Evolutionary conservation across 2,329 filamentous ascomycete genomes (phyloP).

Genomic region (Incumbomyces delicatus): DNA sequence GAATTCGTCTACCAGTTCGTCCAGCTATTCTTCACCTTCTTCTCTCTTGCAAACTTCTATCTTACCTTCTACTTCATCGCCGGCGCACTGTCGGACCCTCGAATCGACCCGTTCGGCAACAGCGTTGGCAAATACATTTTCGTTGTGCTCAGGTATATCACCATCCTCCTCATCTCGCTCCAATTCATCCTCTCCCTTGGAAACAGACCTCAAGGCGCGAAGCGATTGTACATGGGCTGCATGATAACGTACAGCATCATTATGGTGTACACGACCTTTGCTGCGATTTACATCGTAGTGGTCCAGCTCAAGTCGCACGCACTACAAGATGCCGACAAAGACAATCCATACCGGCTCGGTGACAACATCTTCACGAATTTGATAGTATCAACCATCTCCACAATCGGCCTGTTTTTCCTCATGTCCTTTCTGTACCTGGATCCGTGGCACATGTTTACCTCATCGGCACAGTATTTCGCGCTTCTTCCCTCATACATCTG

Average conservation of each 20-base stretch:
- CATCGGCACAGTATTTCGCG: slow-evolving; percentile 80
- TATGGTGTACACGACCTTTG: slow-evolving; percentile 92
- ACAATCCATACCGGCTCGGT: slow-evolving; percentile 50
- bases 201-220: slow-evolving; percentile 89
- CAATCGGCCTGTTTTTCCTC: slow-evolving; percentile 86
- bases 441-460: slow-evolving; percentile 98
- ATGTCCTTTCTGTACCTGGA: slow-evolving; percentile 96
- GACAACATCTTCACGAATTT: slow-evolving; percentile 93
- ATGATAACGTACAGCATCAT: slow-evolving; percentile 89
- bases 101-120: slow-evolving; percentile 84
- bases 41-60: slow-evolving; percentile 98
- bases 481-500: slow-evolving; percentile 91
- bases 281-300: slow-evolving; percentile 77
- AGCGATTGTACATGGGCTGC: slow-evolving; percentile 75
- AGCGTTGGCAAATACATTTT: slow-evolving; percentile 78
- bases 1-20: slow-evolving; percentile 95
- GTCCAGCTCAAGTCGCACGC: slow-evolving; percentile 56
- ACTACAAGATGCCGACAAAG: slow-evolving; percentile 28
- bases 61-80: slow-evolving; percentile 97
- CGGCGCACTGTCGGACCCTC: slow-evolving; percentile 70
- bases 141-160: slow-evolving; percentile 71
- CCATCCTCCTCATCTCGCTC: slow-evolving; percentile 77
- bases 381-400: slow-evolving; percentile 79
- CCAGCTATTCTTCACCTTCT: slow-evolving; percentile 89
- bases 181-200: slow-evolving; percentile 96